phyloP scores from a whole-genome alignment of 768 basidiomycete genomes.

The Boletus barrowsii region DNA sequence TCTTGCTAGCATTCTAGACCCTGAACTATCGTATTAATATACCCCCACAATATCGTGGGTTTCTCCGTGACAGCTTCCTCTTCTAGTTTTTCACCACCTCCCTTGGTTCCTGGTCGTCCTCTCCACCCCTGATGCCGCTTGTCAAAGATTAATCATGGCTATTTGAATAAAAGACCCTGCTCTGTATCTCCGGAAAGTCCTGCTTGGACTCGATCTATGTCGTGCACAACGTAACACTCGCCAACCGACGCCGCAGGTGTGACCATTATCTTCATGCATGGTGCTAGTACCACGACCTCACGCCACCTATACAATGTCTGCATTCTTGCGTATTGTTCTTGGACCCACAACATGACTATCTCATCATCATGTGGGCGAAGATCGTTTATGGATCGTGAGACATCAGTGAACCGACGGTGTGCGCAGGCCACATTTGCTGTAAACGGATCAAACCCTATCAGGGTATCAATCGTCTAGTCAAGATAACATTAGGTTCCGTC shows the following conservation, averaged over 20 bases:
- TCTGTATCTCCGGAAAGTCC: not conserved
- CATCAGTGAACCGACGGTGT: not conserved
- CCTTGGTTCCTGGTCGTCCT: constrained; percentile 1
- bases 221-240: constrained; percentile 1
- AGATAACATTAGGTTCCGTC: constrained; percentile 9
- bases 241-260: constrained; percentile 8
- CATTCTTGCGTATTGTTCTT: constrained; percentile 11
- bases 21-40: too few species aligned
- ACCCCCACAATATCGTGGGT: constrained; percentile 1
- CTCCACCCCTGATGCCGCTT: constrained; percentile 1
- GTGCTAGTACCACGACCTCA: not conserved
- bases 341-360: constrained; percentile 16
- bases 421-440: not conserved
- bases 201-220: not conserved
- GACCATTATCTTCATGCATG: constrained; percentile 12
- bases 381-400: constrained; percentile 9
- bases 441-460: constrained; percentile 4
- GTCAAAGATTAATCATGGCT: not conserved
- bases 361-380: not conserved
- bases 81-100: constrained; percentile 4
- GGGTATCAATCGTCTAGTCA: constrained; percentile 3
- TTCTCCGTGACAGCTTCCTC: constrained; percentile 4
- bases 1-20: too few species aligned
- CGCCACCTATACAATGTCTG: constrained; percentile 17
- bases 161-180: not conserved